Base-by-base conservation (phyloP, 305 asterid genomes). In the Euphrasia arctica region DNA sequence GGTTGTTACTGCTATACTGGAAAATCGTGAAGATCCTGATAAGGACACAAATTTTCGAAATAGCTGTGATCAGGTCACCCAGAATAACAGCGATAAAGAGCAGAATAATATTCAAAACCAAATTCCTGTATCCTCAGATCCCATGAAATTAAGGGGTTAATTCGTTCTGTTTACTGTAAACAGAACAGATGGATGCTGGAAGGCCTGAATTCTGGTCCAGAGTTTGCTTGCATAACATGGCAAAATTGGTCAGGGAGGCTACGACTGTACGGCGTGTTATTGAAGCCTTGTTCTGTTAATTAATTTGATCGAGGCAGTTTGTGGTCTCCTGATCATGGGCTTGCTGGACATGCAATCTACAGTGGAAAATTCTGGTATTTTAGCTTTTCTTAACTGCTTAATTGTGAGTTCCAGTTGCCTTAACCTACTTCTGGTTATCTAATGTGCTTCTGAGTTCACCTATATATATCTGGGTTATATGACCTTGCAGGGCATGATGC, bases 171-270 rank as follows among this genome's bases (percentile, higher is more conserved):
- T 79, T 65, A 47, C 72, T 61, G 71, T 80, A 54, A 79, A 74
- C 91, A 87, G 95, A 71, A 75, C 76, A 68, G 89, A 86, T 78
- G 70, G 89, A 86, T 78, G 70, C 80, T 10, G 75, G 77, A 66
- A 81, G 76, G 62, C 89, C 93, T 50, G 72, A 60, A 54, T 88
- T 88, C 74, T 88, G 95, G 95, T 75, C 95, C 32, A 81, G 80
- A 71, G 88, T 81, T 62, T 85, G 95, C 81, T 77, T 88, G 80
- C 82, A 78, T 69, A 88, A 85, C 84, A 78, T 88, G 87, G 95
- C 93, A 62, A 88, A 80, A 76, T 73, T 85, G 76, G 87, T 86
- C 22, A 80, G 70, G 77, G 95, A 88, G 72, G 88, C 87, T 65
- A 78, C 95, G 64, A 88, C 93, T 56, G 79, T 82, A 45, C 83